phyloP scores from a whole-genome alignment of 202 grass and related monocot genomes.

The Dendrocalamus latiflorus region DNA sequence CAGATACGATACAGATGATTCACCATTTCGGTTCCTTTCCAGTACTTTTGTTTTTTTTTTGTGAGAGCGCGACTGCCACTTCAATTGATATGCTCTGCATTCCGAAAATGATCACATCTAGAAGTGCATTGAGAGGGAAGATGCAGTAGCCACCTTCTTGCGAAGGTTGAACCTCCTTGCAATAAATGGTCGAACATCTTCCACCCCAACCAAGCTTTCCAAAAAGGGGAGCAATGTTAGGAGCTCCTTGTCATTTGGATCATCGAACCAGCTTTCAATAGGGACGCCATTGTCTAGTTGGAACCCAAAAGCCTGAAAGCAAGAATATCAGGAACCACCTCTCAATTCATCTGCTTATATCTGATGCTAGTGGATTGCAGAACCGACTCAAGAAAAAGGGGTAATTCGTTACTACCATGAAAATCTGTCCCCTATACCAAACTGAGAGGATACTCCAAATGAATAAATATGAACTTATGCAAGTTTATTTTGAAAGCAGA shows the following conservation, averaged over 20 bases:
- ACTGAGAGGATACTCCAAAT: background rate
- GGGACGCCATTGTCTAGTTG: slow-evolving; percentile 70
- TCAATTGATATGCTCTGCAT: background rate
- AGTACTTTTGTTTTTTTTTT: background rate
- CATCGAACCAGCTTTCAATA: slow-evolving; percentile 82
- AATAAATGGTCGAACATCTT: slow-evolving; percentile 58
- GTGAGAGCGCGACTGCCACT: background rate
- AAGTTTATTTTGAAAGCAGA: too few relatives aligned
- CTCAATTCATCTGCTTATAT: background rate
- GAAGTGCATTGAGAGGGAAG: slow-evolving; percentile 57
- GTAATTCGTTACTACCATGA: background rate
- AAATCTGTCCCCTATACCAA: background rate
- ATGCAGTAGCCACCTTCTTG: slow-evolving; percentile 47
- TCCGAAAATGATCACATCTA: background rate
- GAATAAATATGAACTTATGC: background rate
- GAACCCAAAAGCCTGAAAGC: slow-evolving; percentile 77
- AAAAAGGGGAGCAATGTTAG: slow-evolving; percentile 58
- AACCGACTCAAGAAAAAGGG: background rate
- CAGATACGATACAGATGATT: background rate
- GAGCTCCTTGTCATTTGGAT: slow-evolving; percentile 60
- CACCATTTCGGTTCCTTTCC: background rate
- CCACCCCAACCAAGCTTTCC: slow-evolving; percentile 54
- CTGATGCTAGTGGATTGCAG: background rate
- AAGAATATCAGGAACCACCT: slow-evolving; percentile 1
- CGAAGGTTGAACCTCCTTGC: slow-evolving; percentile 64